phyloP scores from a whole-genome alignment of 768 basidiomycete species.

The Agaricus blazei region DNA sequence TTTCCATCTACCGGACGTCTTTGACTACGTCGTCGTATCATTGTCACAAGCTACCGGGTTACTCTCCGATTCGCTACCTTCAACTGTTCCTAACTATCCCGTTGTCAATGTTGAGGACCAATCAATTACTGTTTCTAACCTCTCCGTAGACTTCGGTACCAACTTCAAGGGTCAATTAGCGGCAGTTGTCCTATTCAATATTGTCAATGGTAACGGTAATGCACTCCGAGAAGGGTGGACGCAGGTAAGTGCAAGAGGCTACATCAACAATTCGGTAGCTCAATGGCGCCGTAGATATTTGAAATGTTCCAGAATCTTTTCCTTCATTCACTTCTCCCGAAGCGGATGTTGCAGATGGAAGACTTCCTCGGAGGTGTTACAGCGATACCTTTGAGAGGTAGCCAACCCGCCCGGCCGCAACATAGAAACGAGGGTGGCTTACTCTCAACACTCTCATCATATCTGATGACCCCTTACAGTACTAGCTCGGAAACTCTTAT shows the following conservation, averaged over 20 bases:
- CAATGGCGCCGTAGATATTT: constrained; percentile 61
- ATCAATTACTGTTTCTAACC: constrained; percentile 81
- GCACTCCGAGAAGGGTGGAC: constrained; percentile 94
- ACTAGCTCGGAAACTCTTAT: constrained; percentile 69
- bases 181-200: constrained; percentile 95
- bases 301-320: constrained; percentile 98
- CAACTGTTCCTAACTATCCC: constrained; percentile 78
- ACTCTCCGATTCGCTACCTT: constrained; percentile 65
- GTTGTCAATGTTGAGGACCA: constrained; percentile 88
- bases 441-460: constrained; percentile 89
- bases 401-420: constrained; percentile 56
- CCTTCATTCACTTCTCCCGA: constrained; percentile 87
- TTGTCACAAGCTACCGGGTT: constrained; percentile 90
- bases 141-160: constrained; percentile 91
- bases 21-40: constrained; percentile 93
- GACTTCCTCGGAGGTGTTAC: constrained; percentile 96
- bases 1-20: constrained; percentile 90
- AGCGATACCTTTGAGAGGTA: constrained; percentile 84
- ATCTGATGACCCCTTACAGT: constrained; percentile 93
- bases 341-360: constrained; percentile 92
- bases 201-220: constrained; percentile 93
- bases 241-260: constrained; percentile 45
- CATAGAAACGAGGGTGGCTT: constrained; percentile 83
- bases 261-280: neutral
- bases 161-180: constrained; percentile 95